Conservation (phyloP, 2,329 filamentous ascomycete species). For the Lasiodiplodia theobromae region DNA sequence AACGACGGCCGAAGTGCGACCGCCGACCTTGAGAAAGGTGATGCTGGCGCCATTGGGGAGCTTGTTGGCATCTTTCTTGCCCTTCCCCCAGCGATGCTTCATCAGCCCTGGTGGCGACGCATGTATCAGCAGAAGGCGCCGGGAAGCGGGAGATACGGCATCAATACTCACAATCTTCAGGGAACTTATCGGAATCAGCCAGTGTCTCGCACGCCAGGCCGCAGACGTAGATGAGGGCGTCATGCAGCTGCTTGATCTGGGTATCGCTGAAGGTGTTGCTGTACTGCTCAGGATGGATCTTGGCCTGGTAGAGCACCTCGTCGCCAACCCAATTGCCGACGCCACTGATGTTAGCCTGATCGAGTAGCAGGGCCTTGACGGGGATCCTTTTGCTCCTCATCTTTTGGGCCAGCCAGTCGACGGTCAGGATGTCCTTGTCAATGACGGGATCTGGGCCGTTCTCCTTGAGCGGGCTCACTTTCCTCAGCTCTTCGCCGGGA, state of each 20-base stretch:
- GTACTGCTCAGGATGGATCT: constrained; percentile 91
- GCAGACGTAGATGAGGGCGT: constrained; percentile 79
- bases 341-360: constrained; percentile 87
- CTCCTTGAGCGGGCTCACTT: constrained; percentile 79
- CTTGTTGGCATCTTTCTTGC: constrained; percentile 72
- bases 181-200: constrained; percentile 84
- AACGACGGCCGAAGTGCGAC: constrained; percentile 88
- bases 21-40: constrained; percentile 85
- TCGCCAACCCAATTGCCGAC: constrained; percentile 98
- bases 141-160: neutral
- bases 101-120: constrained; percentile 54
- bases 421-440: constrained; percentile 78
- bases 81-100: constrained; percentile 87
- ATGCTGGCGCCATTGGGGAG: constrained; percentile 87
- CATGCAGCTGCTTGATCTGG: constrained; percentile 75
- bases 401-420: constrained; percentile 75
- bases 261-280: constrained; percentile 78
- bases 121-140: neutral
- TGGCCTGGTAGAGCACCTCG: constrained; percentile 89
- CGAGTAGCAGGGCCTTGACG: constrained; percentile 85
- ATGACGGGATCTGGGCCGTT: constrained; percentile 94
- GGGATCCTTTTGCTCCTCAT: constrained; percentile 81
- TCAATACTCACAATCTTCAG: constrained; percentile 70
- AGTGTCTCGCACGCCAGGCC: constrained; percentile 78
- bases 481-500: constrained; percentile 75